Evolutionary conservation across 441 rosid species (phyloP), one percentile per base, ranked within the genome.

Genomic region (Brassica balearica): DNA sequence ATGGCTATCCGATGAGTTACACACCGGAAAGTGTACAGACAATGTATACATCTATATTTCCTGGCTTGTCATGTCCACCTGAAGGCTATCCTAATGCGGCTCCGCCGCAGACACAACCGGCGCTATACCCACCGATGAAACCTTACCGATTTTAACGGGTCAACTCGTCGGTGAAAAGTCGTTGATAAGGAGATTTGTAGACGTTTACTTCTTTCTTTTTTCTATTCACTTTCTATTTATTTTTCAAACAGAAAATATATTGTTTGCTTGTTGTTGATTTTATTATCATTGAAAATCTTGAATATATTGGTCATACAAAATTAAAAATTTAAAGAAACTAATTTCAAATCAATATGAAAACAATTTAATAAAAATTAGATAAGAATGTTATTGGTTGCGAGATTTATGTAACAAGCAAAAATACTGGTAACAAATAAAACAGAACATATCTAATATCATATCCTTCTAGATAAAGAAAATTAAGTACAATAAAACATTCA

Each of bases 41-140:
- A 8, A 23, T 73, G 74, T 73, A 73, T 62, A 12, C 51, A 68
- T 14, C 59, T 34, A 61, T 68, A 36, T 73, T 73, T 8, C 82
- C 78, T 25, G 77, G 82, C 34, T 73, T 68, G n/a, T 62, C 78
- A 9, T 48, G 32, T 78, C 81, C 80, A 9, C 75, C 81, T 5
- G 77, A 77, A 71, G 76, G 72, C 17, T 72, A 78, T 67, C 48
- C 73, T 66, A 10, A 72, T 68, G 68, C 68, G 6, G 10, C 68
- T 72, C 73, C 32, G 34, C 77, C 67, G 55, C 53, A 72, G 32
- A 68, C 65, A 3, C 77, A 29, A 48, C 34, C 77, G 22, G 81
- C 11, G 10, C 8, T 65, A 15, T 80, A 74, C 66, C 79, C 76
- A 65, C 82, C 72, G n/a, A 79, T 56, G 75, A 74, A 36, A 41